Conservation (phyloP, 345 rosid genomes). For the Melaleuca quinquenervia region DNA sequence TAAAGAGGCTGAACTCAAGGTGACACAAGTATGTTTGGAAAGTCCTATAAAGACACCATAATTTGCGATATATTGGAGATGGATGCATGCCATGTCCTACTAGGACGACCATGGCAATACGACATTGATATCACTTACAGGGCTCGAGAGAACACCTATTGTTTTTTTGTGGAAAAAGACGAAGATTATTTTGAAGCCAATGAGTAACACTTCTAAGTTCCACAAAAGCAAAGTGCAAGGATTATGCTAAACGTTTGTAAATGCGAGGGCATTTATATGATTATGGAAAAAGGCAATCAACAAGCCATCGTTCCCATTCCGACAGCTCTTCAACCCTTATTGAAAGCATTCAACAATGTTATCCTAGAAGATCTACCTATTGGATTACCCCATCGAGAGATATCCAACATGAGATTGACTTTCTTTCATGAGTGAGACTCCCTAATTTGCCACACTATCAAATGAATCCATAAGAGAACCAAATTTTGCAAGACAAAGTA, state of each 20-base stretch:
- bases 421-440: background rate
- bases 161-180: background rate
- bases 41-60: background rate
- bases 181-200: background rate
- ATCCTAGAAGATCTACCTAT: background rate
- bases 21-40: background rate
- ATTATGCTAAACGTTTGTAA: too few species aligned
- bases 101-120: background rate
- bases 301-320: background rate
- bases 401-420: background rate
- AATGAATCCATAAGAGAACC: background rate
- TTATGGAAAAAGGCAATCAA: background rate
- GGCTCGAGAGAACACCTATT: background rate
- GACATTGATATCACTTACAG: background rate
- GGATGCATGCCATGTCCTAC: background rate
- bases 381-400: background rate
- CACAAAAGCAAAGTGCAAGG: too few species aligned
- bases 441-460: constrained; percentile 1
- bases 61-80: background rate
- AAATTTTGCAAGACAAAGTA: background rate
- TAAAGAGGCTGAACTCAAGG: background rate
- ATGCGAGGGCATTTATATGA: background rate
- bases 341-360: background rate
- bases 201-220: background rate
- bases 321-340: background rate